Evolutionary conservation across 441 rosid genomes (phyloP).

Genomic region (Jatropha podagrica): DNA sequence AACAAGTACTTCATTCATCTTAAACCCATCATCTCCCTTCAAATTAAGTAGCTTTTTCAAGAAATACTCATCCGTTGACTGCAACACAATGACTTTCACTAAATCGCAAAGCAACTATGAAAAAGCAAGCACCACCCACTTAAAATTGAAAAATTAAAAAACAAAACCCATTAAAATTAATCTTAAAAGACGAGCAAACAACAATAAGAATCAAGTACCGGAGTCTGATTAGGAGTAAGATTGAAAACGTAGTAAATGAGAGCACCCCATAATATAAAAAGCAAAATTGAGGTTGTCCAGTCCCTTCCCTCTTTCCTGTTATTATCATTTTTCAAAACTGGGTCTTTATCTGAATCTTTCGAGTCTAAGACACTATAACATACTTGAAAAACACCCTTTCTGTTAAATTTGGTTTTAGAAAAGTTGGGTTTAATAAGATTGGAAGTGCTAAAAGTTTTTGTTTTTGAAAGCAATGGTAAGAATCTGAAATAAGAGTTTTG

Average conservation of each 20-base stretch:
- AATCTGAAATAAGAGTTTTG: conserved; percentile 15
- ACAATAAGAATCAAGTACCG: conserved; percentile 32
- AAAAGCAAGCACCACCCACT: neutral
- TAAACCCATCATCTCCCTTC: conserved; percentile 81
- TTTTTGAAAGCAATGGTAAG: conserved; percentile 17
- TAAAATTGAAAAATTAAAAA: too few relatives aligned
- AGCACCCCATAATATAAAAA: conserved; percentile 69
- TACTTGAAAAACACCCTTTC: conserved; percentile 28
- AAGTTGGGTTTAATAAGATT: conserved; percentile 22
- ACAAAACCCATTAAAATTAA: neutral
- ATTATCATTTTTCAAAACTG: conserved; percentile 18
- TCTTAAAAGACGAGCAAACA: too few relatives aligned
- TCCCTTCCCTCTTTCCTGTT: conserved; percentile 43
- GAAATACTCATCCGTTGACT: conserved; percentile 81
- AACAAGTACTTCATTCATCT: conserved; percentile 81
- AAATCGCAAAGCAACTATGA: neutral
- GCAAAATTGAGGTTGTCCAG: conserved; percentile 77
- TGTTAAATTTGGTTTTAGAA: conserved; percentile 19
- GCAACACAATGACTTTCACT: conserved; percentile 28
- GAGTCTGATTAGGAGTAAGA: conserved; percentile 76
- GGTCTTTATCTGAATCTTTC: conserved; percentile 46
- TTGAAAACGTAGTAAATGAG: conserved; percentile 74
- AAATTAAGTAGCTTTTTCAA: conserved; percentile 73
- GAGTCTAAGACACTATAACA: conserved; percentile 48
- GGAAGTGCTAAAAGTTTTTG: conserved; percentile 24